These are phyloP conservation scores for Phytophthora podocarpi DNA, from an alignment of 352 stramenopile genomes.

Conservation along the genomic window DNA sequence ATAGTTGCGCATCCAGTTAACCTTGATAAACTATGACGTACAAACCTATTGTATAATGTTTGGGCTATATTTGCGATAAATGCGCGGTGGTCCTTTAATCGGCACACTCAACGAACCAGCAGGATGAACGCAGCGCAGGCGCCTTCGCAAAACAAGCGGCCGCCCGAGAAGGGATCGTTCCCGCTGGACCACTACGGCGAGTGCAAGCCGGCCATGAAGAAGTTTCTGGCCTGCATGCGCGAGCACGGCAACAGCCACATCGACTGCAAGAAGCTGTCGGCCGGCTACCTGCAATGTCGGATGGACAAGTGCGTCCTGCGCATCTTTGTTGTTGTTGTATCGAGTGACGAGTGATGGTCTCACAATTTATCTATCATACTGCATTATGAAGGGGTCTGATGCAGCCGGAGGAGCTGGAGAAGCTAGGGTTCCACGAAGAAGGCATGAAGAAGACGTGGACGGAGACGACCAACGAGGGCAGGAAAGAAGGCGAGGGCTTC, in stretches of 20 bases:
- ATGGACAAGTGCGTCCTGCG: conserved; percentile 82
- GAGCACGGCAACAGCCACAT: conserved; percentile 86
- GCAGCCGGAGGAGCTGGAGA: conserved; percentile 83
- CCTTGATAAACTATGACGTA: too few relatives aligned
- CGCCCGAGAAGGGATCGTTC: conserved; percentile 91
- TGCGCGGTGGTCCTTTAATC: background rate
- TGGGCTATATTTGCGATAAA: conserved; percentile 16
- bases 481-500: conserved; percentile 87
- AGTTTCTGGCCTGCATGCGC: conserved; percentile 87
- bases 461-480: conserved; percentile 57
- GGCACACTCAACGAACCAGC: background rate
- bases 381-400: conserved; percentile 84
- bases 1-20: background rate
- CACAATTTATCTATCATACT: conserved; percentile 1
- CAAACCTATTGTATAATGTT: background rate
- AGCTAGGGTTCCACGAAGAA: conserved; percentile 83
- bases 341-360: conserved; percentile 12
- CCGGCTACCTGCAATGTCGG: conserved; percentile 87
- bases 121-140: conserved; percentile 84
- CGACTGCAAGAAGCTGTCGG: conserved; percentile 90
- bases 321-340: background rate
- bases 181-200: conserved; percentile 91
- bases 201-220: conserved; percentile 89
- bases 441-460: conserved; percentile 74
- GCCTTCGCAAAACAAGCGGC: conserved; percentile 70